Evolutionary conservation across 2,329 filamentous ascomycete genomes (phyloP), one percentile per base, ranked within the genome.

Genomic region (Cladophialophora chaetospira): DNA sequence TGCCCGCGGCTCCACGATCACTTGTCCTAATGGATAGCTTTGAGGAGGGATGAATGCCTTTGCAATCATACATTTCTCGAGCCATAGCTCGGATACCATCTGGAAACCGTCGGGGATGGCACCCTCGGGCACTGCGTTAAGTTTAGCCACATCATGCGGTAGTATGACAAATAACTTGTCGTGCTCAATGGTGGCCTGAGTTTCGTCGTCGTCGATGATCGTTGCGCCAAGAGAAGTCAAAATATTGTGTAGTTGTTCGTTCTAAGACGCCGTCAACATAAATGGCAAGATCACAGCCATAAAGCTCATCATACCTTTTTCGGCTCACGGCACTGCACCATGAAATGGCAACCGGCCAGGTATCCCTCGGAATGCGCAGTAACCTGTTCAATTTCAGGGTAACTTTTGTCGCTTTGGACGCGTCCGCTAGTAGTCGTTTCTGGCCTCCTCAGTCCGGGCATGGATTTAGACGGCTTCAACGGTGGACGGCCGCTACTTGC

Each of bases 41-140:
- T 79, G 75, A 4, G 91, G 90, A 26, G 88, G 77, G 44, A 90
- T 79, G 65, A 93, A 82, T 23, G 75, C 76, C 71, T 89, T 94
- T 62, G 84, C 83, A 69, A 92, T 86, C 35, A 99, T 77, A 70
- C 93, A 97, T 45, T 85, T 84, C 73, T 99, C 94, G 50, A 99
- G 80, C 82, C 93, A 99, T 80, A 94, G 95, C 69, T 96, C 91
- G 9, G 91, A 97, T 28, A 96, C 85, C 11, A 79, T 68, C 45
- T 53, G 42, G n/a, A 42, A 21, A 13, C 31, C 44, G 4, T 38
- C 31, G 10, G 48, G 46, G 13, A 53, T 17, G 35, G 48, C 11
- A n/a, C 63, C 60, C 46, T 66, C 67, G 62, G 73, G 69, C 46
- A 72, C 63, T 36, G 65, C 57, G 28, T 70, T 68, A 6, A 75